Evolutionary conservation across 805 yeast genomes (phyloP), one percentile per base, ranked within the genome.

Genomic region (Cyberlindnera americana): DNA sequence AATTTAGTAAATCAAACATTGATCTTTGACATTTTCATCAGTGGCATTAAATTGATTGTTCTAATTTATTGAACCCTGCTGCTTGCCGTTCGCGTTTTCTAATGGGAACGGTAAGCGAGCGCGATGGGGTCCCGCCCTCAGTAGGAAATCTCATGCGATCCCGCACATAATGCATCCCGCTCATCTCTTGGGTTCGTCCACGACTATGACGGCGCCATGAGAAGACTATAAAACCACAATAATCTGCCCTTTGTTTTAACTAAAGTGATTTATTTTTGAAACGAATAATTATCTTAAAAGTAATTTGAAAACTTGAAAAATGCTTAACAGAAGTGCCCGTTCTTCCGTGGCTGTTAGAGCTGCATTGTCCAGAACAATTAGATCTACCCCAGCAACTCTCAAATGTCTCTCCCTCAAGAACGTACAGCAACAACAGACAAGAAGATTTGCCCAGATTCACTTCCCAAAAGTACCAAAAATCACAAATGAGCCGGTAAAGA

Each of bases 401-500:
- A n/a, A n/a, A n/a, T n/a, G n/a, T n/a, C n/a, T n/a, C n/a, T n/a
- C n/a, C n/a, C n/a, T n/a, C n/a, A n/a, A n/a, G n/a, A n/a, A n/a
- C n/a, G n/a, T n/a, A n/a, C n/a, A n/a, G n/a, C n/a, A n/a, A n/a
- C 31, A 22, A 13, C 43, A 46, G 17, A 38, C 12, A 19, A 64
- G 69, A 54, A 21, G 43, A 18, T 50, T 66, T 37, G 70, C 79
- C 5, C 88, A 82, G 54, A 62, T 83, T 19, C 71, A 83, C 7
- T 67, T 61, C 44, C 65, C 74, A 38, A 70, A 72, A 40, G 66
- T 77, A 3, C 89, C 90, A 16, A 67, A 70, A n/a, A 68, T 82
- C 37, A 65, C 61, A 14, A 85, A 85, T 54, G 91, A 84, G 60
- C 73, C 81, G 3, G 73, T 78, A 25, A 81, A 77, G 56, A 62